phyloP scores from a whole-genome alignment of 2,329 filamentous ascomycete species.

The Stemphylium beticola region DNA sequence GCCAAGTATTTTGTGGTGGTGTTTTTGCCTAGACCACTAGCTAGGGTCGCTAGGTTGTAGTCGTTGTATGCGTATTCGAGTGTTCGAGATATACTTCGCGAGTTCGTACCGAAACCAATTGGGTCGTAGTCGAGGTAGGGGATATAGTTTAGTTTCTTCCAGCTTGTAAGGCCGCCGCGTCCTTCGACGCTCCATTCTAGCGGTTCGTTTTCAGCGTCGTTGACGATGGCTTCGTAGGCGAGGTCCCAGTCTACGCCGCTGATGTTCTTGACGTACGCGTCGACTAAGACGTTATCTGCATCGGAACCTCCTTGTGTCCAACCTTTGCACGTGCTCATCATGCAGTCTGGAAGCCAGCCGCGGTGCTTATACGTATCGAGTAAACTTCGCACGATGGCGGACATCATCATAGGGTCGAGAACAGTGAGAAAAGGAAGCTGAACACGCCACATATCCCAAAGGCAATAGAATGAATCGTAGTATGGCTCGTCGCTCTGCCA shows the following conservation, averaged over 20 bases:
- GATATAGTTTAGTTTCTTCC: constrained; percentile 47
- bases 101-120: constrained; percentile 52
- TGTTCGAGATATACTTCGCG: constrained; percentile 49
- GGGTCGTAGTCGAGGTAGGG: constrained; percentile 52
- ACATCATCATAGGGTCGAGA: constrained; percentile 67
- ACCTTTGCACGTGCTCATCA: constrained; percentile 77
- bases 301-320: constrained; percentile 79
- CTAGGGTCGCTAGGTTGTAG: constrained; percentile 68
- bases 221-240: constrained; percentile 47
- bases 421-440: constrained; percentile 72
- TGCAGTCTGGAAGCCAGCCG: constrained; percentile 77
- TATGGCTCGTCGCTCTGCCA: constrained; percentile 55
- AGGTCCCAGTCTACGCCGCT: constrained; percentile 50
- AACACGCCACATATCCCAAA: constrained; percentile 56
- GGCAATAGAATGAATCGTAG: constrained; percentile 66
- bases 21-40: constrained; percentile 59
- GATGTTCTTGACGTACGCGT: constrained; percentile 73
- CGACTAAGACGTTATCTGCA: constrained; percentile 73
- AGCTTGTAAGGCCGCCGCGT: constrained; percentile 45
- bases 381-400: constrained; percentile 71
- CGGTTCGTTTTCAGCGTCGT: constrained; percentile 49
- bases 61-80: constrained; percentile 53
- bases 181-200: constrained; percentile 49
- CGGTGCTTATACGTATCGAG: constrained; percentile 75
- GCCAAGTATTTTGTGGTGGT: constrained; percentile 65